phyloP scores from a whole-genome alignment of 805 yeast genomes.

The Candida railenensis region DNA sequence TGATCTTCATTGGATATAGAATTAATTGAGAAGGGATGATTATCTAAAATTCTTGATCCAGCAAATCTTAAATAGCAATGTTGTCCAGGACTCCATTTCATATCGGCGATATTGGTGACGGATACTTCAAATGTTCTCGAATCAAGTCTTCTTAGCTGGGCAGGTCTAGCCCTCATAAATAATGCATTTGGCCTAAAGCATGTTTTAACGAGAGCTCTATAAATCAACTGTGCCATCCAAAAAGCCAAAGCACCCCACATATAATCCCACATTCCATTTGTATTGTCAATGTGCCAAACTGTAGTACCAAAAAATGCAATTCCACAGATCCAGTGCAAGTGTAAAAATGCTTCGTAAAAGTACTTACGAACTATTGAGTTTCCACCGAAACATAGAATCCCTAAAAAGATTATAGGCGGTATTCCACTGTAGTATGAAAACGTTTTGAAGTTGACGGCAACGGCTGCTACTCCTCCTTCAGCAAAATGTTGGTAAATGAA shows the following conservation, averaged over 20 bases:
- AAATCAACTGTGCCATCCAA: constrained; percentile 49
- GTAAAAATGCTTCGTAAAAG: constrained; percentile 50
- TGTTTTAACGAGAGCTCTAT: constrained; percentile 46
- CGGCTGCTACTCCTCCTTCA: constrained; percentile 48
- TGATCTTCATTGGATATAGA: constrained; percentile 24
- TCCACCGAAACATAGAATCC: constrained; percentile 43
- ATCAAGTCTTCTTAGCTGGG: constrained; percentile 23
- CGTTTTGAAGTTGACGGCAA: constrained; percentile 9
- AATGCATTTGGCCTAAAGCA: constrained; percentile 43
- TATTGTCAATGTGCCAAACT: constrained; percentile 41
- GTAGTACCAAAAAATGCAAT: constrained; percentile 47
- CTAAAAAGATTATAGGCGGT: constrained; percentile 46
- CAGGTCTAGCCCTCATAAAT: constrained; percentile 38
- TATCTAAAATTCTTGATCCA: constrained; percentile 45
- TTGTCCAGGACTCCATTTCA: constrained; percentile 54
- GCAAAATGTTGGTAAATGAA: constrained; percentile 41
- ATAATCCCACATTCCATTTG: constrained; percentile 32
- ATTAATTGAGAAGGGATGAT: constrained; percentile 56
- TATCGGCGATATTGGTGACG: constrained; percentile 31
- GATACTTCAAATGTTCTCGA: constrained; percentile 32
- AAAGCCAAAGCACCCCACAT: constrained; percentile 51
- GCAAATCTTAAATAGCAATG: constrained; percentile 50
- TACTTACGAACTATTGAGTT: constrained; percentile 37
- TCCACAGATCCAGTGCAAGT: constrained; percentile 54
- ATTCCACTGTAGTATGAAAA: constrained; percentile 37